A percentile compares a stretch with the other conserved stretches of the same genome.
phyloP scores from a whole-genome alignment of 495 filamentous ascomycete species.

The Gamarada debralockiae region DNA sequence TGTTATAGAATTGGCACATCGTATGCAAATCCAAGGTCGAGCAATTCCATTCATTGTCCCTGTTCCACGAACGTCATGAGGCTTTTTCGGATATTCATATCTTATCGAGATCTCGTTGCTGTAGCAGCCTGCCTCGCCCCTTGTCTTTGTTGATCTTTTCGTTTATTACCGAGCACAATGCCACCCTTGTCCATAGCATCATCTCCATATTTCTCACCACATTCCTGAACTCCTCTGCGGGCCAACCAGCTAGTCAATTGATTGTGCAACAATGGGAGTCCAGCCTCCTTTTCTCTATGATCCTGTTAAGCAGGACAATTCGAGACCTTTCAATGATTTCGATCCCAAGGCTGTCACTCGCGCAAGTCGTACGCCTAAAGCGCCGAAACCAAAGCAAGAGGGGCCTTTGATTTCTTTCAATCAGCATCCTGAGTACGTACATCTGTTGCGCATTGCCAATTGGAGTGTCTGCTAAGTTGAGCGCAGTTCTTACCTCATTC shows the following conservation, averaged over 20 bases:
- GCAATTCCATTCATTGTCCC: constrained; percentile 16
- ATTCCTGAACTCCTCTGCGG: constrained; percentile 8
- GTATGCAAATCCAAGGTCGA: constrained; percentile 17
- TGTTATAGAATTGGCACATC: constrained; percentile 10
- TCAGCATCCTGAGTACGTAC: constrained; percentile 78
- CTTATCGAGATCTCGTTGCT: constrained; percentile 7
- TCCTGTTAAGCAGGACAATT: constrained; percentile 33
- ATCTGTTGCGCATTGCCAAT: no score
- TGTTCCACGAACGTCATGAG: constrained; percentile 16
- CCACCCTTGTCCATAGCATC: constrained; percentile 10
- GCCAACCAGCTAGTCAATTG: not conserved
- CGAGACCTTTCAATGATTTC: constrained; percentile 51
- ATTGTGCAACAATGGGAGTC: constrained; percentile 44
- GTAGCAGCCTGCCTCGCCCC: constrained; percentile 3
- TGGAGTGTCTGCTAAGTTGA: constrained; percentile 1
- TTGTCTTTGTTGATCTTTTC: not conserved
- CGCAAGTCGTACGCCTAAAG: constrained; percentile 58
- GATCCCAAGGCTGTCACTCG: constrained; percentile 80
- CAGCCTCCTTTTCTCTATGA: constrained; percentile 72
- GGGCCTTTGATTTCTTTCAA: constrained; percentile 77
- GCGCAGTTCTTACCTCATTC: constrained; percentile 35
- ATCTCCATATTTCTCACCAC: constrained; percentile 4
- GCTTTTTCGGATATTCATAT: constrained; percentile 14
- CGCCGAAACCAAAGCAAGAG: constrained; percentile 56
- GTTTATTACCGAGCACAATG: not conserved